Base-by-base conservation (phyloP, 2,329 filamentous ascomycete genomes). In the Lomentospora prolificans region DNA sequence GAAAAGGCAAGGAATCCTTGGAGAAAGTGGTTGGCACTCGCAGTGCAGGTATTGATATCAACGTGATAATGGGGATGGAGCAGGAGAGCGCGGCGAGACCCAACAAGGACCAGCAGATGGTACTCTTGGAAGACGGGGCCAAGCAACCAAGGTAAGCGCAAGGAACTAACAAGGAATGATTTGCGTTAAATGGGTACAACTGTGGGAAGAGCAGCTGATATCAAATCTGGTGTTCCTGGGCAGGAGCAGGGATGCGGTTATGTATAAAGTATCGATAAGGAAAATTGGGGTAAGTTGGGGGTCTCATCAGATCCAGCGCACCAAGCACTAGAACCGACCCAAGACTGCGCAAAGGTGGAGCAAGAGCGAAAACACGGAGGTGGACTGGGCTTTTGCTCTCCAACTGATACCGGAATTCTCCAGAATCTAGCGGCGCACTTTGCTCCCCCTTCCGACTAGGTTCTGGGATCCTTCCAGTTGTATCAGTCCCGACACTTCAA, bases 221-320 rank as follows among this genome's bases (percentile, higher is more conserved):
- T 22, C 44, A 25, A 48, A 22, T 22, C 17, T 22, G 44, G 22
- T 25, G 17, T 48, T 25, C 17, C 44, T 25, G 44, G 12, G 30
- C 12, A n/a, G n/a, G 19, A 10, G 44, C 44, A 48, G 44, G 44
- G 44, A 12, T 48, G 44, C 22, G 24, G 44, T 48, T 22, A 48
- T 48, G 44, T 48, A 48, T 48, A 48, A 48, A 22, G 44, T 48
- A 48, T 48, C 44, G 44, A 48, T 48, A 48, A 48, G 44, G 44
- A 25, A 48, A 41, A 48, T 48, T 48, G 22, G 44, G 44, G 44
- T 48, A 48, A 5, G 17, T 27, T 48, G 44, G 44, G 44, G 44
- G 44, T 48, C 22, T 9, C 22, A 22, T 22, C 22, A 25, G 44
- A 22, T 10, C 24, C 22, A 19, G 22, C 22, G 17, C 22, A n/a